Evolutionary conservation across 2,329 filamentous ascomycete genomes (phyloP).

Genomic region (Drechslerella stenobrocha): DNA sequence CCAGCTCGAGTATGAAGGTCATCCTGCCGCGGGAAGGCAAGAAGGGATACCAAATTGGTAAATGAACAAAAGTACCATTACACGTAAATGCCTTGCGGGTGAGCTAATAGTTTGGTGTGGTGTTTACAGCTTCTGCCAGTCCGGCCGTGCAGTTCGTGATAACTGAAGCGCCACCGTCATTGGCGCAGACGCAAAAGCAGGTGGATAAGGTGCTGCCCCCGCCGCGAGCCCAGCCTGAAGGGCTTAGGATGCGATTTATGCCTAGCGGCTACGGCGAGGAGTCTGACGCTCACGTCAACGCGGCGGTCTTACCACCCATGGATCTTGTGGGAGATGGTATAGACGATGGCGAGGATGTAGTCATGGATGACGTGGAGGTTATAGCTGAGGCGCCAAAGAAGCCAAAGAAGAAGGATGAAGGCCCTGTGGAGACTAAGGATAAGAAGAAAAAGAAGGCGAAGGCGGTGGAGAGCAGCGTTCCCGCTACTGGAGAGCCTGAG

Average conservation of each 20-base stretch:
- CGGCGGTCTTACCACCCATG: constrained; percentile 22
- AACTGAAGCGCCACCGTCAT: constrained; percentile 28
- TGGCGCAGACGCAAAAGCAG: constrained; percentile 3
- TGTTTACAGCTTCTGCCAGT: constrained; percentile 7
- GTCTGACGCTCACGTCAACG: constrained; percentile 26
- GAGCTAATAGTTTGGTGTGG: constrained; percentile 11
- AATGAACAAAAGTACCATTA: constrained; percentile 3
- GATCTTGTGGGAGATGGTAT: constrained; percentile 16
- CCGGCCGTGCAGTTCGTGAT: constrained; percentile 49
- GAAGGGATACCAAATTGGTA: constrained; percentile 50
- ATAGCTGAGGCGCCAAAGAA: constrained; percentile 23
- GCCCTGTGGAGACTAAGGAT: not conserved
- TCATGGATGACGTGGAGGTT: constrained; percentile 23
- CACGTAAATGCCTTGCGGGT: not conserved
- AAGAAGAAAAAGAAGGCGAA: constrained; percentile 35
- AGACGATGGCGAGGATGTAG: constrained; percentile 8
- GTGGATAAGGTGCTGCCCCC: constrained; percentile 25
- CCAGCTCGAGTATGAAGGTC: constrained; percentile 40
- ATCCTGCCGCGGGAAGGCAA: constrained; percentile 41
- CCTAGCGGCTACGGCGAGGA: constrained; percentile 51
- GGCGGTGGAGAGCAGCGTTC: not conserved
- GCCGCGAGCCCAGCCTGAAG: constrained; percentile 50
- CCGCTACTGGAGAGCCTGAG: constrained; percentile 11
- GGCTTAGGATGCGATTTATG: constrained; percentile 51
- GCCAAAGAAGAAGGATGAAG: not conserved